Base-by-base conservation (phyloP, 176 grass and related monocot genomes). In the Saccharum spontaneum region DNA sequence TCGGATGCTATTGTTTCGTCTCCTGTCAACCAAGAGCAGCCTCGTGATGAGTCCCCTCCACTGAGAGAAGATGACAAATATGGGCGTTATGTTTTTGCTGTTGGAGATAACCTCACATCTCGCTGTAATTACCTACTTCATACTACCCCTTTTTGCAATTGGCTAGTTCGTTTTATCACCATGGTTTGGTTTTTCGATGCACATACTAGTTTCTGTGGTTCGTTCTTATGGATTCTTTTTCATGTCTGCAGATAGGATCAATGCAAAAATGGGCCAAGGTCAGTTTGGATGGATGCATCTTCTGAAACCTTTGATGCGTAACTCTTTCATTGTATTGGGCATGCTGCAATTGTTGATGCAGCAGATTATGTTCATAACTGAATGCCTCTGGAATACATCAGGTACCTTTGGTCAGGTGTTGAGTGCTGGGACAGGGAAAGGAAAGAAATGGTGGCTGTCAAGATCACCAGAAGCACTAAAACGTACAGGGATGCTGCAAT, bases 211-310 rank as follows among this genome's bases (percentile, higher is more conserved):
- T 63, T 69, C 36, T 5, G n/a, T 71, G 2, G 6, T 26, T 67
- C 44, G 17, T 65, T 92, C 73, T 81, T 49, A 46, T 3, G 10
- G 45, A 14, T 3, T 46, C 0, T 46, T 14, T 46, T 46, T 14
- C 3, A 11, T 72, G 8, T 82, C 48, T 87, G 73, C 92, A 97
- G 95, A 97, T 83, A 95, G 77, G 76, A 95, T 95, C 39, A 86
- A 93, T 48, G 81, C 91, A 40, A 98, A 92, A 89, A 95, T 98
- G 95, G 95, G 95, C 7, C 93, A 97, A 97, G 95, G 95, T 94
- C 76, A 77, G 92, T 86, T 34, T 33, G 46, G 79, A 72, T 31
- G 43, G 75, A 16, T n/a, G 67, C 55, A n/a, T 79, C 4, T 31
- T 55, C 39, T 78, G 49, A 24, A 71, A 65, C 68, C 13, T 8